phyloP scores from a whole-genome alignment of 2,329 filamentous ascomycete genomes.

The Alternaria arborescens region DNA sequence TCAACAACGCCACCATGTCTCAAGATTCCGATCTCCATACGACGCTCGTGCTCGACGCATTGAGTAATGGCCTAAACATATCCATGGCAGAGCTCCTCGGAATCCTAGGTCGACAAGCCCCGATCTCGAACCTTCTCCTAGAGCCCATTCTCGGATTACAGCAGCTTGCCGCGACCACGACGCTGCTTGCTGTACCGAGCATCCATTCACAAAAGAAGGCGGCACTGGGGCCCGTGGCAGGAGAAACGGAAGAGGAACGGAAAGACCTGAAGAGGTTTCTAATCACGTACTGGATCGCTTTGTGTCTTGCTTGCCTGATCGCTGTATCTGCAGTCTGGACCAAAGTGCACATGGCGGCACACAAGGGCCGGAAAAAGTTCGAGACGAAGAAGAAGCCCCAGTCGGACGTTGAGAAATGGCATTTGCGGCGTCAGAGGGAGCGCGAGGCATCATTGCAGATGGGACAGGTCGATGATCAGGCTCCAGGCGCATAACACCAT shows the following conservation, averaged over 20 bases:
- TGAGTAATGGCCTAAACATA: slow-evolving; percentile 10
- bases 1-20: neutral
- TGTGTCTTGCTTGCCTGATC: neutral
- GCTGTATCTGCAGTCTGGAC: slow-evolving; percentile 2
- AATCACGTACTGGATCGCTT: neutral
- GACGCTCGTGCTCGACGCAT: slow-evolving; percentile 9
- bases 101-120: slow-evolving; percentile 8
- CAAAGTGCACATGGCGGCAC: slow-evolving; percentile 5
- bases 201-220: neutral
- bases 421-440: neutral
- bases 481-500: neutral
- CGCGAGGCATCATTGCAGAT: neutral
- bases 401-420: slow-evolving; percentile 12
- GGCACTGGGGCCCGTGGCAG: neutral
- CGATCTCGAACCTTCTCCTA: slow-evolving; percentile 11
- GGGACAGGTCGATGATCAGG: neutral
- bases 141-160: neutral
- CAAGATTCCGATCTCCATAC: neutral
- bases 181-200: neutral
- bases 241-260: neutral
- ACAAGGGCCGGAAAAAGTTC: neutral
- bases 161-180: neutral
- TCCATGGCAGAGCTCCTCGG: slow-evolving; percentile 9
- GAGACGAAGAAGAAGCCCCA: neutral
- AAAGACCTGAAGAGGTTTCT: neutral